phyloP scores from a whole-genome alignment of 176 grass and related monocot genomes.

The Poa pratensis region DNA sequence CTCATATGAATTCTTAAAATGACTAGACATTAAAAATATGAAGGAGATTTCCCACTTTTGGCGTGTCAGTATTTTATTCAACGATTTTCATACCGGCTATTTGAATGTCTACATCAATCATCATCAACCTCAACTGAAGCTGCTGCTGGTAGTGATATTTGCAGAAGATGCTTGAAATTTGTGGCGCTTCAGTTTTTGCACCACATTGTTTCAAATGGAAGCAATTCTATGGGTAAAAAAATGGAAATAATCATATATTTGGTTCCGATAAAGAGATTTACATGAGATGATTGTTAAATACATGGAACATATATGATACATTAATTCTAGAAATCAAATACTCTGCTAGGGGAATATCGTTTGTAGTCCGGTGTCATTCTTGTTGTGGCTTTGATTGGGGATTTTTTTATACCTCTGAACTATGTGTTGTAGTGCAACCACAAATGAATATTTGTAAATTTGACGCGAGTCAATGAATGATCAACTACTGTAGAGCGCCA shows the following conservation, averaged over 20 bases:
- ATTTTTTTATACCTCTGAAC: not conserved
- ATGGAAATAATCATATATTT: not conserved
- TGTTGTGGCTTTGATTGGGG: not conserved
- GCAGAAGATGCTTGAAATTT: constrained; percentile 24
- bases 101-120: not conserved
- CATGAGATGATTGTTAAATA: constrained; percentile 9
- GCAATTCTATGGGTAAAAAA: not conserved
- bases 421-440: not conserved
- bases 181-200: not conserved
- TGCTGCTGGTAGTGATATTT: not conserved
- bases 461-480: too few species aligned
- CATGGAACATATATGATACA: constrained; percentile 16
- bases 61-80: not conserved
- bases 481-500: too few species aligned
- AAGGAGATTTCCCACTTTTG: too few species aligned
- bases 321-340: constrained; percentile 17
- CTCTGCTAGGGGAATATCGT: constrained; percentile 9
- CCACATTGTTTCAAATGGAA: not conserved
- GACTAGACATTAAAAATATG: too few species aligned
- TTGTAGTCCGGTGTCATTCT: not conserved
- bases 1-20: too few species aligned
- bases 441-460: constrained; percentile 13
- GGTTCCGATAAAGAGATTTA: not conserved
- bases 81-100: not conserved
- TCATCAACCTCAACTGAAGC: not conserved